phyloP scores from a whole-genome alignment of 2,329 filamentous ascomycete genomes.

The Penicillium psychrosexuale region DNA sequence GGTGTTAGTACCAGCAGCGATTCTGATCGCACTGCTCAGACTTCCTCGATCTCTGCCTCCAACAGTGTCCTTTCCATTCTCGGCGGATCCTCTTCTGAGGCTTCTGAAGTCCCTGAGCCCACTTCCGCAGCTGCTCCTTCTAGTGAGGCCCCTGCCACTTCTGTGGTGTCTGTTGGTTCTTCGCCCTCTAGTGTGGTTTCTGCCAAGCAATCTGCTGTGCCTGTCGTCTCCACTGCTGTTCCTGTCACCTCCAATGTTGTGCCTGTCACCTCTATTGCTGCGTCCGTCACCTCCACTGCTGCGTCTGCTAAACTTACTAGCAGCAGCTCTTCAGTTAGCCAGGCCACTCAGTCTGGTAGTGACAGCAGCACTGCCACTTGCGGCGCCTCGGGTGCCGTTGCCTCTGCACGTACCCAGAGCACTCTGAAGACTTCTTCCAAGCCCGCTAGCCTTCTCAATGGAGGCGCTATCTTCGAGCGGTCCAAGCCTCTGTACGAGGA shows the following conservation, averaged over 20 bases:
- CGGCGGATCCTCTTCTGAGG: constrained; percentile 4
- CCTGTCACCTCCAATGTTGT: constrained; percentile 9
- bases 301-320: constrained; percentile 9
- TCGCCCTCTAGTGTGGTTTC: background rate
- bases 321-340: constrained; percentile 4
- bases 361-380: constrained; percentile 16
- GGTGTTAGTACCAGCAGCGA: background rate
- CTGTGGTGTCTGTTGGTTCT: constrained; percentile 2
- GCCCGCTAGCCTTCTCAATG: constrained; percentile 62
- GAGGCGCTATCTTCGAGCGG: constrained; percentile 73
- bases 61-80: constrained; percentile 14
- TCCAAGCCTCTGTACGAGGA: constrained; percentile 85
- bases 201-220: background rate
- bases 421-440: constrained; percentile 57
- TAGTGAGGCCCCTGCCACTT: constrained; percentile 5
- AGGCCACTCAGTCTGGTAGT: constrained; percentile 11
- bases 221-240: constrained; percentile 9
- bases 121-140: constrained; percentile 8
- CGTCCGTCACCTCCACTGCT: constrained; percentile 9
- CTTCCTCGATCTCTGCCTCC: constrained; percentile 5
- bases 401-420: constrained; percentile 56
- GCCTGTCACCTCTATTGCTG: constrained; percentile 7
- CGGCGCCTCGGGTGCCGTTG: constrained; percentile 32
- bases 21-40: background rate
- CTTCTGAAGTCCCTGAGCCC: constrained; percentile 4